phyloP scores from a whole-genome alignment of 192 early-diverging fungal genomes.

The Gonapodya prolifera region DNA sequence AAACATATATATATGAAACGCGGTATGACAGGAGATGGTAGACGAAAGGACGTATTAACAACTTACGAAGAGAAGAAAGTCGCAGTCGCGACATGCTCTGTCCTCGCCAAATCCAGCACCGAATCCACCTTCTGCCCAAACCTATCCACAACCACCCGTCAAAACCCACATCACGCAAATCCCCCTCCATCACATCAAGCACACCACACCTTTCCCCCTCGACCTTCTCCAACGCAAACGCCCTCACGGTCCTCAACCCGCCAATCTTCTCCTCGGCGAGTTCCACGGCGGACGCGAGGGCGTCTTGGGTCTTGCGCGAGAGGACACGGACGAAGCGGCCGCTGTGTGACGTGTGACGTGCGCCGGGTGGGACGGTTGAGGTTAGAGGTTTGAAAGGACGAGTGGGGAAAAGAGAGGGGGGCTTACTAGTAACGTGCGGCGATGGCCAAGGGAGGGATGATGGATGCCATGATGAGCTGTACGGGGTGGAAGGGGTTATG shows the following conservation, averaged over 20 bases:
- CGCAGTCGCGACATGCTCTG: slow-evolving; percentile 40
- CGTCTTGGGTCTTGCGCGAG: slow-evolving; percentile 50
- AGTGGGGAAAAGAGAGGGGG: too few relatives aligned
- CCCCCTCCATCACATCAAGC: background rate
- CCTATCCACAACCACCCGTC: slow-evolving; percentile 3
- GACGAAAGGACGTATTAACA: too few relatives aligned
- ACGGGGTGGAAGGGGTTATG: background rate
- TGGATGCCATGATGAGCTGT: slow-evolving; percentile 46
- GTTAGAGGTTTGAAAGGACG: too few relatives aligned
- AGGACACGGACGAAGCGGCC: slow-evolving; percentile 52
- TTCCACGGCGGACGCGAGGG: slow-evolving; percentile 51
- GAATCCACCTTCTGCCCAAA: slow-evolving; percentile 17
- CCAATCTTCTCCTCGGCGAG: slow-evolving; percentile 15
- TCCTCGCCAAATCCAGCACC: slow-evolving; percentile 36
- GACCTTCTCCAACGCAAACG: slow-evolving; percentile 40
- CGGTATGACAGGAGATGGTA: too few relatives aligned
- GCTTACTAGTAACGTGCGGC: slow-evolving; percentile 56
- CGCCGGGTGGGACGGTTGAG: too few relatives aligned
- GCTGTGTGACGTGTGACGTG: too few relatives aligned
- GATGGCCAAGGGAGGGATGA: slow-evolving; percentile 60
- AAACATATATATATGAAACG: too few relatives aligned
- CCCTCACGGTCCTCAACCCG: slow-evolving; percentile 45
- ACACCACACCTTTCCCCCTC: slow-evolving; percentile 27
- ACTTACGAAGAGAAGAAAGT: too few relatives aligned
- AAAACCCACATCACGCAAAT: background rate